Evolutionary conservation across 495 filamentous ascomycete species (phyloP).

Genomic region (Acidiella bohemica): DNA sequence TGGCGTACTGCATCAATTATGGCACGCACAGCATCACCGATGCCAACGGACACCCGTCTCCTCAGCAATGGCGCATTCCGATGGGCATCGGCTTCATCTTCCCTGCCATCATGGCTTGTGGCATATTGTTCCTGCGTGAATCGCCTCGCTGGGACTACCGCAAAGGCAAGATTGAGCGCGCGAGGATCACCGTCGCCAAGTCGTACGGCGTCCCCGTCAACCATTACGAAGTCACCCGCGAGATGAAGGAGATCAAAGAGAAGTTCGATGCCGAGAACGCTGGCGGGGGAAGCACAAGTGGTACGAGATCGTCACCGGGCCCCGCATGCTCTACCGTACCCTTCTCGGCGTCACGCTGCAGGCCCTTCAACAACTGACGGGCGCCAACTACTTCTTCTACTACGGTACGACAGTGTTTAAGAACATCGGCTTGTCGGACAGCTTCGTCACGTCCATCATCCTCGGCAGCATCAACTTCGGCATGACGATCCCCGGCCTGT

Average conservation of each 20-base stretch:
- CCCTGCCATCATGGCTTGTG: constrained; percentile 56
- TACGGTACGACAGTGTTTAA: constrained; percentile 29
- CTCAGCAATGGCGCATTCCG: constrained; percentile 63
- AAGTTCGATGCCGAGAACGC: constrained; percentile 33
- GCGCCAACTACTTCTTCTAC: constrained; percentile 46
- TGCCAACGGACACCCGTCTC: too few species aligned
- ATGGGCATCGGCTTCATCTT: constrained; percentile 69
- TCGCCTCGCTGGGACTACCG: constrained; percentile 29
- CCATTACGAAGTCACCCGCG: constrained; percentile 49
- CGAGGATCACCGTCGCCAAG: constrained; percentile 53
- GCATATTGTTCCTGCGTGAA: constrained; percentile 31
- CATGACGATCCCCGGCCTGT: constrained; percentile 27
- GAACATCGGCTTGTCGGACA: constrained; percentile 21
- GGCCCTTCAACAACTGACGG: constrained; percentile 52
- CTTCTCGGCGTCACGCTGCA: constrained; percentile 57
- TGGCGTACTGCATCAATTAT: constrained; percentile 69
- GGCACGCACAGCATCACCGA: constrained; percentile 45
- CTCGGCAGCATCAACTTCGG: constrained; percentile 26
- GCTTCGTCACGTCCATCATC: constrained; percentile 21
- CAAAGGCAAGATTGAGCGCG: constrained; percentile 31
- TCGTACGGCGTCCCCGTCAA: constrained; percentile 54
- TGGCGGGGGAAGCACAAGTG: constrained; percentile 27
- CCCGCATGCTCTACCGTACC: constrained; percentile 60
- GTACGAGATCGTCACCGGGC: constrained; percentile 25
- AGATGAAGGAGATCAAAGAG: constrained; percentile 48